These are phyloP conservation scores for Verbascum thapsus DNA, from an alignment of 257 asterid species.

Conservation along the genomic window DNA sequence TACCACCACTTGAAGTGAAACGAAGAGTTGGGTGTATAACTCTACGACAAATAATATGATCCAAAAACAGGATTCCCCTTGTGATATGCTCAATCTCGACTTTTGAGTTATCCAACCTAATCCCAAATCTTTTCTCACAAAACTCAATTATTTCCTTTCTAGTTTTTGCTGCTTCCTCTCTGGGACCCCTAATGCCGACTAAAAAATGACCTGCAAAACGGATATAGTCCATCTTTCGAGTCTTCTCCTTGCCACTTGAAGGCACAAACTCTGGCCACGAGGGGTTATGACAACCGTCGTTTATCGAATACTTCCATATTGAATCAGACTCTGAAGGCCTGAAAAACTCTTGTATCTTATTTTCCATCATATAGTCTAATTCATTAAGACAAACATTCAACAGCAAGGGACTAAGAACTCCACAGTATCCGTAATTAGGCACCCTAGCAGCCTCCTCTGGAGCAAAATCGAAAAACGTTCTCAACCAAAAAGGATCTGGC, in stretches of 20 bases:
- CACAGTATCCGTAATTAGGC: conserved; percentile 80
- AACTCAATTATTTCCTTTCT: conserved; percentile 76
- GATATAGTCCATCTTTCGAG: conserved; percentile 85
- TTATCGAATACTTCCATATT: conserved; percentile 81
- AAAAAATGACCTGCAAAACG: conserved; percentile 86
- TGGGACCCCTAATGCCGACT: conserved; percentile 82
- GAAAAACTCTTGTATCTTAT: conserved; percentile 64
- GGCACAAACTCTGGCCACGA: conserved; percentile 99
- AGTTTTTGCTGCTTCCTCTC: conserved; percentile 79
- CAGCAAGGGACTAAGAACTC: conserved; percentile 87
- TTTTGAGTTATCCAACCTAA: conserved; percentile 75
- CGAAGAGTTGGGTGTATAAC: conserved; percentile 91
- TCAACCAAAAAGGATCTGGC: conserved; percentile 95
- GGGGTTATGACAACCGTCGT: conserved; percentile 92
- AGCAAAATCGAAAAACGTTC: conserved; percentile 79
- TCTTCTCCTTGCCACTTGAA: conserved; percentile 79
- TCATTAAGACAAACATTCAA: conserved; percentile 72
- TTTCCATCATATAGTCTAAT: conserved; percentile 77
- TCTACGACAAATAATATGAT: conserved; percentile 81
- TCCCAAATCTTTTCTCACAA: conserved; percentile 56
- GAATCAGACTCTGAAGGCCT: conserved; percentile 71
- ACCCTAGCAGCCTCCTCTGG: conserved; percentile 91
- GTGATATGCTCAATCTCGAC: conserved; percentile 82
- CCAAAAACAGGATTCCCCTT: conserved; percentile 84
- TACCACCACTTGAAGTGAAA: conserved; percentile 81